phyloP scores from a whole-genome alignment of 2,329 filamentous ascomycete species.

The Colletotrichum aenigma region DNA sequence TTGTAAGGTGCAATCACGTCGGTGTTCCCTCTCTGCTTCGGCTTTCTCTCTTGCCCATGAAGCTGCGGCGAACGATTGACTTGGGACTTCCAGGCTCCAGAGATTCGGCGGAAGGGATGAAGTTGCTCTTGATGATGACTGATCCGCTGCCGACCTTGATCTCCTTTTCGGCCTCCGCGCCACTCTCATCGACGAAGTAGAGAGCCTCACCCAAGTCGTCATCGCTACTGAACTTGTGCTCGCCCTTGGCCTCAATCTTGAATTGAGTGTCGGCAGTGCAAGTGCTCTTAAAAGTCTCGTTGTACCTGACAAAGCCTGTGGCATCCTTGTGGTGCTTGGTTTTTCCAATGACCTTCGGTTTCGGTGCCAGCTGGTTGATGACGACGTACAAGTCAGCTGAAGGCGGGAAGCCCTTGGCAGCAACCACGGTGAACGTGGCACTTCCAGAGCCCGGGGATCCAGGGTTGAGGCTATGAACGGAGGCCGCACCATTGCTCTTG shows the following conservation, averaged over 20 bases:
- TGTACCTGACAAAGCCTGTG: constrained; percentile 69
- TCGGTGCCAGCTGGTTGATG: constrained; percentile 70
- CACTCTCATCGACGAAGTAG: constrained; percentile 91
- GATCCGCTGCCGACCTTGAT: constrained; percentile 75
- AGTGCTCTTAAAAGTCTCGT: constrained; percentile 78
- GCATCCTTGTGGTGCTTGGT: constrained; percentile 86
- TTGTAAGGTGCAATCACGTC: constrained; percentile 14
- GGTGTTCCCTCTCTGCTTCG: constrained; percentile 49
- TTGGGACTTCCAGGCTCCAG: constrained; percentile 51
- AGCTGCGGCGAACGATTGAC: constrained; percentile 53
- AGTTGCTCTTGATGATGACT: constrained; percentile 77
- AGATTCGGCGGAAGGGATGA: constrained; percentile 51
- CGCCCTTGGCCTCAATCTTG: constrained; percentile 83
- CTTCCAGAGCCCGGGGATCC: constrained; percentile 70
- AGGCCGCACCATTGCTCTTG: constrained; percentile 67
- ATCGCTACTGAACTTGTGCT: constrained; percentile 83
- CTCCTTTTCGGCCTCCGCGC: constrained; percentile 70
- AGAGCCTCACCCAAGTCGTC: constrained; percentile 82
- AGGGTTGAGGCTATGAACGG: constrained; percentile 67
- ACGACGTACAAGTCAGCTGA: constrained; percentile 80
- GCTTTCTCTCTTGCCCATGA: constrained; percentile 59
- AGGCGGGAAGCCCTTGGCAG: constrained; percentile 77
- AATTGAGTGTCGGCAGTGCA: constrained; percentile 87
- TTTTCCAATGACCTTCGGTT: constrained; percentile 84
- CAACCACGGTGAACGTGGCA: constrained; percentile 80